These are phyloP conservation scores for Auriscalpium orientale DNA, from an alignment of 768 basidiomycete genomes.

Conservation along the genomic window DNA sequence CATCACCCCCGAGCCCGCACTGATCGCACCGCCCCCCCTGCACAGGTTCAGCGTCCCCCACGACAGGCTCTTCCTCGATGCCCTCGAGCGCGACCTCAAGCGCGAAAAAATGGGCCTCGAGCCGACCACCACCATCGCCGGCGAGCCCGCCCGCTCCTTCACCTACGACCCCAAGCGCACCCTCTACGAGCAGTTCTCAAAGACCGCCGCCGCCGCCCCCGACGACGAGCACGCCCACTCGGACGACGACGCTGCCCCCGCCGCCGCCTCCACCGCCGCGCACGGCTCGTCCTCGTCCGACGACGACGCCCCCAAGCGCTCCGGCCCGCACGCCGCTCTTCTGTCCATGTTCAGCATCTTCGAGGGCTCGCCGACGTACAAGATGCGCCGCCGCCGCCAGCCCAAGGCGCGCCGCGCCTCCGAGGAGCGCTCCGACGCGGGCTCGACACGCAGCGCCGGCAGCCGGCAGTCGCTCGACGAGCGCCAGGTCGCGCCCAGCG, in stretches of 20 bases:
- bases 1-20: not conserved
- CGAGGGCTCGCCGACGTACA: conserved; percentile 82
- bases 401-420: conserved; percentile 34
- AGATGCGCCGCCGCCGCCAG: conserved; percentile 77
- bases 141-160: conserved; percentile 86
- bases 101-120: conserved; percentile 88
- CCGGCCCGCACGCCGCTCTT: conserved; percentile 33
- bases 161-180: conserved; percentile 80
- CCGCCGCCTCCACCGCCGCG: conserved; percentile 10
- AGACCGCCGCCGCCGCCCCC: conserved; percentile 28
- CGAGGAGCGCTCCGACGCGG: conserved; percentile 18
- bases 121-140: conserved; percentile 65
- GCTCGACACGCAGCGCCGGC: conserved; percentile 1
- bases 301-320: conserved; percentile 16
- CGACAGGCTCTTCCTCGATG: conserved; percentile 93
- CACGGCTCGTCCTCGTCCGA: conserved; percentile 10
- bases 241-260: conserved; percentile 11
- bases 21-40: conserved; percentile 21
- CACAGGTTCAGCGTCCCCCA: conserved; percentile 94
- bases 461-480: conserved; percentile 16
- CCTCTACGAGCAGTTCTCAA: conserved; percentile 84
- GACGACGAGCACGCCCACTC: conserved; percentile 18
- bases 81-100: conserved; percentile 92
- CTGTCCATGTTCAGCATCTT: conserved; percentile 68
- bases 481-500: conserved; percentile 22